Conservation (phyloP, 345 rosid species). For the Rubroshorea leprosula region DNA sequence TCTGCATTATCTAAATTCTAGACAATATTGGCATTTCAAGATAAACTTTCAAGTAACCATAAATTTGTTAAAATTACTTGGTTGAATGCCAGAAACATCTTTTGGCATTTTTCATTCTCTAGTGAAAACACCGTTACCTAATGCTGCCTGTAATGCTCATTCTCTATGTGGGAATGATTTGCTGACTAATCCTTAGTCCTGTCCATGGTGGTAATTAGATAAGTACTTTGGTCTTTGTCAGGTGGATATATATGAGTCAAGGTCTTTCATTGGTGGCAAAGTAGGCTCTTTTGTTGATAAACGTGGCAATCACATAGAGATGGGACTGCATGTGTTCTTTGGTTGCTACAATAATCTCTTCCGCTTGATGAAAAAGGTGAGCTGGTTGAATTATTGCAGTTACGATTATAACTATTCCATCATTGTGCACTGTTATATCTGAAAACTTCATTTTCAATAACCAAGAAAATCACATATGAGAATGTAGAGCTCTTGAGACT, state of each 20-base stretch:
- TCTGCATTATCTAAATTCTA: not conserved
- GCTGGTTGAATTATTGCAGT: constrained; percentile 7
- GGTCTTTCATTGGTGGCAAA: constrained; percentile 94
- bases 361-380: constrained; percentile 95
- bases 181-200: no score
- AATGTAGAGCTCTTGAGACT: not conserved
- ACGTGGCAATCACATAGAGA: constrained; percentile 90
- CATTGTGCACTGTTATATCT: not conserved
- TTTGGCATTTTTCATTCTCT: not conserved
- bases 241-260: constrained; percentile 95
- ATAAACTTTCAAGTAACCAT: no score
- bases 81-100: constrained; percentile 1
- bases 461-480: not conserved
- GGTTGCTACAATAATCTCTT: constrained; percentile 98
- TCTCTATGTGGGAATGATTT: not conserved
- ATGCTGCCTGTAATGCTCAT: not conserved
- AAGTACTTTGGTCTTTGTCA: constrained; percentile 26
- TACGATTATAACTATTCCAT: constrained; percentile 3
- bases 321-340: constrained; percentile 98
- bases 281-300: constrained; percentile 95
- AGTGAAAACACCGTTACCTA: not conserved
- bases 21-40: no score
- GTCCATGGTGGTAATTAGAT: not conserved
- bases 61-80: no score
- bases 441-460: not conserved